These are phyloP conservation scores for Populus hybrid DNA, from an alignment of 441 rosid genomes.

Conservation along the genomic window DNA sequence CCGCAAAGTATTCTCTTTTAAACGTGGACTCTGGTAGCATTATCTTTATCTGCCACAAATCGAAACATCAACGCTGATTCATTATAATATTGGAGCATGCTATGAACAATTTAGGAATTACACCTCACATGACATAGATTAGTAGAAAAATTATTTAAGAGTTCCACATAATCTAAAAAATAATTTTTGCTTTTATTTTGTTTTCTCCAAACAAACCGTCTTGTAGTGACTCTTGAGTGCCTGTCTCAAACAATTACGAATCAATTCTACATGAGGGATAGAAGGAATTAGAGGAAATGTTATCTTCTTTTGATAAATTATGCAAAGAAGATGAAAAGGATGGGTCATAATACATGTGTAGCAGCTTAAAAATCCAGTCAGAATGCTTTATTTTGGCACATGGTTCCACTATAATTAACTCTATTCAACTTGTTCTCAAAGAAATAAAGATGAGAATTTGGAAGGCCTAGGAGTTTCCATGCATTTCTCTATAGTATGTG, in stretches of 20 bases:
- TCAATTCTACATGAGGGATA: not conserved
- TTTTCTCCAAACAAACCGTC: not conserved
- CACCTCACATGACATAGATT: not conserved
- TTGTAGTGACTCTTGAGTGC: not conserved
- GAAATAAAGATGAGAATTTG: not conserved
- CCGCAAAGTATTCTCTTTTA: constrained; percentile 74
- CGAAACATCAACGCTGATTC: constrained; percentile 1
- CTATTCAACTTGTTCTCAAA: not conserved
- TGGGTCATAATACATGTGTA: not conserved
- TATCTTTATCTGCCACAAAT: constrained; percentile 46
- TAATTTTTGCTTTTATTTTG: not conserved
- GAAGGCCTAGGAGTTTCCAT: not conserved
- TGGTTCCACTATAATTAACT: no score
- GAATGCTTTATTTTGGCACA: not conserved
- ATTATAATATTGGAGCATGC: not conserved
- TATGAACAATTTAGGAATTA: not conserved
- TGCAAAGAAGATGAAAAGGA: not conserved
- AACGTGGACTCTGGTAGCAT: constrained; percentile 59
- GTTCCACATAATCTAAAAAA: not conserved
- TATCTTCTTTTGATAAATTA: not conserved
- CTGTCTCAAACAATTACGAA: not conserved
- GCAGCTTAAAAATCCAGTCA: not conserved
- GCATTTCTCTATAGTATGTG: not conserved
- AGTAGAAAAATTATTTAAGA: not conserved
- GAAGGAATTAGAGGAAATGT: not conserved